Base-by-base conservation (phyloP, 2,329 filamentous ascomycete genomes). In the Sordariomycetes sp. region DNA sequence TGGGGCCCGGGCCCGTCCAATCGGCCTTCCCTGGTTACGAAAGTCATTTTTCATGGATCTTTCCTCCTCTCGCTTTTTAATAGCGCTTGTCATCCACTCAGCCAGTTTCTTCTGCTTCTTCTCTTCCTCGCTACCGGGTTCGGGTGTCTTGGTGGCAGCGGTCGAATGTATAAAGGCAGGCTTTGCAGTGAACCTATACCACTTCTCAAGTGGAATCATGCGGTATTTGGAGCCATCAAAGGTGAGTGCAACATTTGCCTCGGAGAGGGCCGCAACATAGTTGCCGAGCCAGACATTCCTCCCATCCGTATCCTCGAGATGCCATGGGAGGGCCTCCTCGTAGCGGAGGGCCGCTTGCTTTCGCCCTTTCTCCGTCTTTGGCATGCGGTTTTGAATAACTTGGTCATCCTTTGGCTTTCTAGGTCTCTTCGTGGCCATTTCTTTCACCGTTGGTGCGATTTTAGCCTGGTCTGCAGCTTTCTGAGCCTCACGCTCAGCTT, bases 261-360 rank as follows among this genome's bases (percentile, higher is more conserved):
- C 86, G 0, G 92, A 96, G 42, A 97, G 78, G 20, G 90, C 89
- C 28, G 87, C 87, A 64, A 97, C 88, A 64, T 97, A 96, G 58
- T 85, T 87, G 52, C 91, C 94, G 36, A 94, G 85, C 90, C 91
- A 97, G 2, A 89, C 87, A 64, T 96, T 92, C 69, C 92, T 96
- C 62, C 90, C 90, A 65, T 99, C 92, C 48, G 91, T 95, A 68
- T 99, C 94, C 68, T 99, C 94, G 39, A 99, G 72, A 68, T 96
- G 91, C 94, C 94, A 99, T 6, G 94, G 94, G 54, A 96, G 76
- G 3, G 92, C 90, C 69, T 99, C 94, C 68, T 97, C 94, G 63
- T 97, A 99, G 61, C 91, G 86, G 72, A 82, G 83, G 58, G 82
- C 81, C 0, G 78, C 76, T 59, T 84, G 79, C 74, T 78, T 95